Evolutionary conservation across 345 rosid species (phyloP), one percentile per base, ranked within the genome.

Genomic region (Ricinus communis): DNA sequence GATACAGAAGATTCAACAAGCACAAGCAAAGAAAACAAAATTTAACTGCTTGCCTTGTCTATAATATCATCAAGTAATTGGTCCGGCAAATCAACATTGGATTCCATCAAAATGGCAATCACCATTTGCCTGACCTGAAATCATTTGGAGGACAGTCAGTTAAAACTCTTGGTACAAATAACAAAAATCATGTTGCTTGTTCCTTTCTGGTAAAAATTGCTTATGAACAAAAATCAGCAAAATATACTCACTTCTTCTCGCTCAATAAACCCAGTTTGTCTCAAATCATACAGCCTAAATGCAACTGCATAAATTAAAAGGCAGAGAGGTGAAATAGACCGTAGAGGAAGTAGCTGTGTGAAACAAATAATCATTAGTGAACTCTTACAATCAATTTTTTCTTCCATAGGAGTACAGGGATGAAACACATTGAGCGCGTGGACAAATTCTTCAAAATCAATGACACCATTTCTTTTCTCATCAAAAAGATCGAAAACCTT

Each of bases 121-220:
- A 93, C 91, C 97, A 93, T 91, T 82, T 88, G 85, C 82, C 84
- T 91, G 52, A 93, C 98, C 98, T 91, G 77, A 55, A 78, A 68
- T 55, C 56, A 64, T 38, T 8, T 9, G 4, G 10, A 56, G 41
- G 43, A 56, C 31, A 28, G 41, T 65, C 1, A 53, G 65, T 25
- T 45, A 50, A 41, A 69, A 69, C 10, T 25, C 15, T n/a, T 22
- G 59, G 28, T 4, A 46, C 71, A 16, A 30, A 22, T 58, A 33
- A 24, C 1, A 21, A 5, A 19, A 53, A 41, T 28, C 38, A 24
- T 61, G 31, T 38, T 57, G 28, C 65, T 18, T 9, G 59, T 4
- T 12, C 54, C 28, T 31, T 59, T 51, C 13, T 16, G 40, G 38
- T 22, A 43, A 49, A 45, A 47, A 31, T 31, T 31, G 13, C 62